Base-by-base conservation (phyloP, 768 basidiomycete species). In the Tricholoma terreum region DNA sequence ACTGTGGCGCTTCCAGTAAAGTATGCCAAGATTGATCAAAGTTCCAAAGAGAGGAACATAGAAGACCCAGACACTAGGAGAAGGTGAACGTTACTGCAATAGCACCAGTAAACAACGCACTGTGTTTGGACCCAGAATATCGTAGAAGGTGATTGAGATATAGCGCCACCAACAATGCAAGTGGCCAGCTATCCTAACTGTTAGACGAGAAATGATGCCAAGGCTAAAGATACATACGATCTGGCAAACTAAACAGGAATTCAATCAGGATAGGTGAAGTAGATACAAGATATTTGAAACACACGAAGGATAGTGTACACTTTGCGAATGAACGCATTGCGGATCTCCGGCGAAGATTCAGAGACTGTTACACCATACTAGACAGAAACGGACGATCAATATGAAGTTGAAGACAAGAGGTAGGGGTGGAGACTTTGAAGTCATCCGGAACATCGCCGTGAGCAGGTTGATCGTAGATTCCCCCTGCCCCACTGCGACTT, bases 1-100 rank as follows among this genome's bases (percentile, higher is more conserved):
- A 68, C 83, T 85, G 71, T 96, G 94, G 56, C 95, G 86, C 73
- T 97, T 95, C 90, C 90, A 95, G 77, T 85, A 96, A 4, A 94
- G 81, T 34, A 91, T 73, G 1, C 86, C 85, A 27, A 97, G 84
- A 59, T 89, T 89, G 65, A 89, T 70, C 57, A 98, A 75, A 19
- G 91, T 88, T 19, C 86, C 91, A 60, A 94, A 81, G 35, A 92
- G 77, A 10, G 90, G 85, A 21, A 91, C 74, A 67, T 89, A 92
- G 74, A 93, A 84, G 2, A 88, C 67, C 94, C 94, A 96, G 34
- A 77, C 65, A 66, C 90, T 92, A 55, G 3, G 40, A 21, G 12
- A 21, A 2, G 45, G 36, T 57, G 45, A 58, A 35, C 49, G 24
- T 61, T 12, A 35, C 33, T 36, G 19, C n/a, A 33, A 36, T 50